Base-by-base conservation (phyloP, 192 early-diverging fungal species). In the Chytriomyces confervae region DNA sequence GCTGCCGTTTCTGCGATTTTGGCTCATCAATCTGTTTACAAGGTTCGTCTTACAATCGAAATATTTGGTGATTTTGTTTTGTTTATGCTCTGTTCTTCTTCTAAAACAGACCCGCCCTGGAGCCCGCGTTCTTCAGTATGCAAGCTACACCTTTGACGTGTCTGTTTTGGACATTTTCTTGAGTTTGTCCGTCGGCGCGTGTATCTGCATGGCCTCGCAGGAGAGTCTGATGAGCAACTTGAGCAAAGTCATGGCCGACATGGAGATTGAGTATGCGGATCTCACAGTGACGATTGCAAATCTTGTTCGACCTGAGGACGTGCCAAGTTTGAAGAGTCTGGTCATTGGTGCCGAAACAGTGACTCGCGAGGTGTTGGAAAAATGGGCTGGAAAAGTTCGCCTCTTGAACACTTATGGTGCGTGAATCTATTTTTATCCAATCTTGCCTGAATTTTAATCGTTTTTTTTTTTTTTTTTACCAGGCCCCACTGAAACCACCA, bases 71-170 rank as follows among this genome's bases (percentile, higher is more conserved):
- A 23, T 36, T n/a, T 16, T n/a, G 66, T 10, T 36, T 27, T 36
- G 36, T 36, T 36, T 36, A 36, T 36, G 36, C 36, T 36, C 36
- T 36, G 2, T 18, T 81, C 24, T n/a, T 82, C n/a, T 72, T 43
- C 16, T 48, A 79, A 23, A 66, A 50, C 16, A 47, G 24, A 70
- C 23, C 29, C n/a, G 7, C 46, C 45, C 27, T 16, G 13, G 6
- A 24, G n/a, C 16, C 18, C 65, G 66, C n/a, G 16, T 78, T n/a
- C 45, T 24, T 16, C 77, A 79, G n/a, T 8, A 80, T 44, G 63
- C 36, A n/a, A 76, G 44, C 11, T 80, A 80, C 46, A 77, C 24
- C 16, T 79, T 79, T 82, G 78, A 79, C 53, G 24, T 29, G 20
- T 77, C 24, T 24, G 43, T 79, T n/a, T 9, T 13, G 8, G 78